These are phyloP conservation scores for Ophiosphaerella herpotricha DNA, from an alignment of 2,329 filamentous ascomycete species.

Conservation along the genomic window DNA sequence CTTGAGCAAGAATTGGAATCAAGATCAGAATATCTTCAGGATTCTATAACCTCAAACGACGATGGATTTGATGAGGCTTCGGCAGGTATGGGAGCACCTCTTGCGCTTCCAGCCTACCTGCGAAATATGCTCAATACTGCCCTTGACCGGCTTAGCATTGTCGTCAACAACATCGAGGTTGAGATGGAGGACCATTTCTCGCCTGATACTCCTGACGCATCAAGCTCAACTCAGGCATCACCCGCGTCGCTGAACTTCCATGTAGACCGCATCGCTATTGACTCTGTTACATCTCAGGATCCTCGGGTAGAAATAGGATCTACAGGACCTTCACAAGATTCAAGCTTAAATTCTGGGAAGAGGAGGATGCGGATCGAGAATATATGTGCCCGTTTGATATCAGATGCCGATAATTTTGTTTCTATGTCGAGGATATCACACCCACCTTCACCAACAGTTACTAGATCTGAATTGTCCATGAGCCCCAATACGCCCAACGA, in stretches of 20 bases:
- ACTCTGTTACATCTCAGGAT: slow-evolving; percentile 58
- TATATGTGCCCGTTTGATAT: slow-evolving; percentile 68
- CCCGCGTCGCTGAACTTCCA: slow-evolving; percentile 68
- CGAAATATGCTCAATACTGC: slow-evolving; percentile 75
- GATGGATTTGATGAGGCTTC: slow-evolving; percentile 66
- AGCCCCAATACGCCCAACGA: slow-evolving; percentile 24
- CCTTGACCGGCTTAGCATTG: slow-evolving; percentile 70
- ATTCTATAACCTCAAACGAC: slow-evolving; percentile 64
- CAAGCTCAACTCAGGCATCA: slow-evolving; percentile 52
- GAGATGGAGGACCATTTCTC: slow-evolving; percentile 63
- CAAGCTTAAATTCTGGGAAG: slow-evolving; percentile 64
- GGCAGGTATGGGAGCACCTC: slow-evolving; percentile 70
- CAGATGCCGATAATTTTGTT: slow-evolving; percentile 69
- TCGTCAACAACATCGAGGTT: slow-evolving; percentile 67
- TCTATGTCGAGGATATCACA: slow-evolving; percentile 63
- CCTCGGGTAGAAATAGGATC: slow-evolving; percentile 28
- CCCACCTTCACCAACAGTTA: slow-evolving; percentile 61
- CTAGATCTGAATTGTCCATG: slow-evolving; percentile 48
- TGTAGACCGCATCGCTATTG: slow-evolving; percentile 67
- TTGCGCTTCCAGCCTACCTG: slow-evolving; percentile 72
- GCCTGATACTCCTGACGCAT: slow-evolving; percentile 57
- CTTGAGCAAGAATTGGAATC: slow-evolving; percentile 71
- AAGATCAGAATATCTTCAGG: slow-evolving; percentile 65
- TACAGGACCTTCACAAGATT: slow-evolving; percentile 7
- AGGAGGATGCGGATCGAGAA: slow-evolving; percentile 66